Conservation (phyloP, 2,329 filamentous ascomycete genomes). For the Pyricularia pennisetigena region DNA sequence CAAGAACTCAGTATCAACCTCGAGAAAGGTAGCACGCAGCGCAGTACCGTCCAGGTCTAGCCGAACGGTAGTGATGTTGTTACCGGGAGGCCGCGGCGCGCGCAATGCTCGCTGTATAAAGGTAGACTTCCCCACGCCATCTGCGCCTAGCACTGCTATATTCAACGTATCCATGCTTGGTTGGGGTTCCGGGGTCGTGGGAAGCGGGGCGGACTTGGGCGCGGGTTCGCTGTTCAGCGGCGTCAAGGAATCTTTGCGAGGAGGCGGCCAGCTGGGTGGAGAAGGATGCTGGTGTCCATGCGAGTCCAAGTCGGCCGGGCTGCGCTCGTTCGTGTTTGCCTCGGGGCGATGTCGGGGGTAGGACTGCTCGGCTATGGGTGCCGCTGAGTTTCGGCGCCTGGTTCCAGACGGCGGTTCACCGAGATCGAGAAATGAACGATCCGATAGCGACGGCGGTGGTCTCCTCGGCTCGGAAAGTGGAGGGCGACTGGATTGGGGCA, state of each 20-base stretch:
- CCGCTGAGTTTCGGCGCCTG: conserved; percentile 34
- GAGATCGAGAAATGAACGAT: conserved; percentile 12
- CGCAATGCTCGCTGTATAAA: conserved; percentile 56
- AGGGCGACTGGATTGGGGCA: background rate
- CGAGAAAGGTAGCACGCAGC: conserved; percentile 51
- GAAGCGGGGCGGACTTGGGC: background rate
- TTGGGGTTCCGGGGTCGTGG: background rate
- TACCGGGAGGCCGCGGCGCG: conserved; percentile 39
- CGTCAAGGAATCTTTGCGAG: conserved; percentile 38
- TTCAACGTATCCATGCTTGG: conserved; percentile 48
- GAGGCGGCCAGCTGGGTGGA: conserved; percentile 27
- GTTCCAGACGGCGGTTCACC: conserved; percentile 15
- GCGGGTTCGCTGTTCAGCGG: background rate
- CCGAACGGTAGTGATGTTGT: conserved; percentile 45
- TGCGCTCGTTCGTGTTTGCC: conserved; percentile 19
- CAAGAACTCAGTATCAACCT: conserved; percentile 57
- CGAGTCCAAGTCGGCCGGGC: conserved; percentile 10
- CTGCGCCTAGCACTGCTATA: conserved; percentile 56
- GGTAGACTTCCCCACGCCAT: conserved; percentile 58
- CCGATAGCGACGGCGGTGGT: background rate
- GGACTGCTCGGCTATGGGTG: conserved; percentile 45
- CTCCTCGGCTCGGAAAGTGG: background rate
- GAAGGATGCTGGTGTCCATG: conserved; percentile 14
- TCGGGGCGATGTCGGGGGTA: conserved; percentile 38
- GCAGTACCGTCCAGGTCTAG: conserved; percentile 43